These are phyloP conservation scores for Plenodomus tracheiphilus DNA, from an alignment of 2,329 filamentous ascomycete genomes.

Conservation along the genomic window DNA sequence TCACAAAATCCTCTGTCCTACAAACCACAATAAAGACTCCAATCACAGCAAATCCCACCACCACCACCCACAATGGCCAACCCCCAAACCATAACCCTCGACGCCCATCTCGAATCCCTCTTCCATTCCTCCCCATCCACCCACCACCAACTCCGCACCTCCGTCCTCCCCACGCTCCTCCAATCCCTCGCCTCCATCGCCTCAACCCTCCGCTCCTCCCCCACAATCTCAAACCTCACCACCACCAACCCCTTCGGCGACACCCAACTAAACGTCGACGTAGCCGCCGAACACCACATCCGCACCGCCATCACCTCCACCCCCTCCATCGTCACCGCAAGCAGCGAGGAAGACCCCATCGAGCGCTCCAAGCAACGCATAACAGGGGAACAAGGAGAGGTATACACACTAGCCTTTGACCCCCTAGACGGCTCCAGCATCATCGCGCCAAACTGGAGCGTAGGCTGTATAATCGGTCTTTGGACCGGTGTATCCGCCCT, in stretches of 20 bases:
- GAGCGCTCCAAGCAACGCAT: constrained; percentile 43
- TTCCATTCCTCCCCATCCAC: constrained; percentile 3
- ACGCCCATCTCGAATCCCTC: constrained; percentile 5
- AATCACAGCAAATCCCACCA: neutral
- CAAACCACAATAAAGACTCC: too few species aligned
- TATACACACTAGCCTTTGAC: constrained; percentile 64
- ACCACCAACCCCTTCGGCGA: constrained; percentile 60
- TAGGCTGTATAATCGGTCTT: constrained; percentile 62
- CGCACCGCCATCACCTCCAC: constrained; percentile 59
- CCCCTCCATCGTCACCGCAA: constrained; percentile 59
- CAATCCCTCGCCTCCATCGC: constrained; percentile 19
- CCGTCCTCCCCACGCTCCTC: constrained; percentile 20
- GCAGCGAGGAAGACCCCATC: constrained; percentile 63
- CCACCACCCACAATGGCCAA: constrained; percentile 2
- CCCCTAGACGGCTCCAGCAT: constrained; percentile 68
- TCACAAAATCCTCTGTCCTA: neutral
- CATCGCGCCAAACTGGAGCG: constrained; percentile 44
- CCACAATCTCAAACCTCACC: constrained; percentile 24
- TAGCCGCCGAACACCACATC: constrained; percentile 59
- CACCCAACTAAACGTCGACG: constrained; percentile 62
- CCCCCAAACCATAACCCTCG: constrained; percentile 1
- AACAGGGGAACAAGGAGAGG: constrained; percentile 24
- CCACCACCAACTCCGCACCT: constrained; percentile 7
- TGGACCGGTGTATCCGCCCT: constrained; percentile 47
- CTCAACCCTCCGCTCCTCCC: constrained; percentile 13